Evolutionary conservation across 305 asterid genomes (phyloP).

Genomic region (Euphrasia arctica): DNA sequence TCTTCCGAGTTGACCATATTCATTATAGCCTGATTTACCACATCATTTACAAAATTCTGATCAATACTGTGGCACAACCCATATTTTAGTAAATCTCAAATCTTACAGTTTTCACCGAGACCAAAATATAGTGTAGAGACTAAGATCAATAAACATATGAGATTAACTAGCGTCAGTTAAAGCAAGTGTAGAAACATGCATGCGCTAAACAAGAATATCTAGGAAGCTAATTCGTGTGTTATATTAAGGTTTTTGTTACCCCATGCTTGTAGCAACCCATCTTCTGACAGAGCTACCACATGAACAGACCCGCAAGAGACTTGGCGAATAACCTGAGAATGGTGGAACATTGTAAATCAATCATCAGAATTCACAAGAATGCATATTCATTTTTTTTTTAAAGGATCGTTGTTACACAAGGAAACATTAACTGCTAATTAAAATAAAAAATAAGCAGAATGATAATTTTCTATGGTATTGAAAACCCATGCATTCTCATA

Average conservation of each 20-base stretch:
- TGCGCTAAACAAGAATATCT: constrained; percentile 9
- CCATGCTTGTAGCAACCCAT: constrained; percentile 92
- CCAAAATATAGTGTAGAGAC: constrained; percentile 11
- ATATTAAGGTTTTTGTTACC: constrained; percentile 43
- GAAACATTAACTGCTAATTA: not conserved
- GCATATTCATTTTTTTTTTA: not conserved
- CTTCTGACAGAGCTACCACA: constrained; percentile 89
- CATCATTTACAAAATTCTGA: constrained; percentile 50
- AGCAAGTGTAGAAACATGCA: constrained; percentile 20
- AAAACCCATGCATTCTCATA: not conserved
- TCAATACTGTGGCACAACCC: constrained; percentile 37
- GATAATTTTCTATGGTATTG: not conserved
- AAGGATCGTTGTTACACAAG: not conserved
- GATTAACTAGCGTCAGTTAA: constrained; percentile 8
- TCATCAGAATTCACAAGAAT: not conserved
- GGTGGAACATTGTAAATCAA: not conserved
- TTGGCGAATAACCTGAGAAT: constrained; percentile 76
- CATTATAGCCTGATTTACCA: constrained; percentile 95
- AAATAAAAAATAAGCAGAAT: no score
- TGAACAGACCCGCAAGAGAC: constrained; percentile 99
- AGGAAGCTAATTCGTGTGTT: constrained; percentile 14
- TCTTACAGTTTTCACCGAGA: constrained; percentile 22
- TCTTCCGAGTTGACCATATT: constrained; percentile 98
- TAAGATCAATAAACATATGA: constrained; percentile 19
- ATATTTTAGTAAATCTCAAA: constrained; percentile 28